Percentiles rank a stretch among this genome's conserved stretches.
phyloP scores from a whole-genome alignment of 805 yeast species.

The Isabelozyma rhagii region DNA sequence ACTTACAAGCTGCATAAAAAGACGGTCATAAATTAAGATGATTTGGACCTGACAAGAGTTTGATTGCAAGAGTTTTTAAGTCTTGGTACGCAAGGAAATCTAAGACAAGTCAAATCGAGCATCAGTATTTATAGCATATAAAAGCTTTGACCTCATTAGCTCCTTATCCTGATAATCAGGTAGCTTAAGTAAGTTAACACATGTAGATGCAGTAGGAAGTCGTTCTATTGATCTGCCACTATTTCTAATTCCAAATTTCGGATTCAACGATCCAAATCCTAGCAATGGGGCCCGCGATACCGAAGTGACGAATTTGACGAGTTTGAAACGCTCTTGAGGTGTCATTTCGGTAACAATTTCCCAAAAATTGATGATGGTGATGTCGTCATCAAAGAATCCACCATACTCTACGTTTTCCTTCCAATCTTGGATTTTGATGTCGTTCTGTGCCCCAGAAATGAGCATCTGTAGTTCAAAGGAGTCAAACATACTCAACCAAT shows the following conservation, averaged over 20 bases:
- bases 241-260: constrained; percentile 76
- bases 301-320: constrained; percentile 87
- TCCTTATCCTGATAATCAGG: constrained; percentile 75
- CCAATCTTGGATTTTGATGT: constrained; percentile 71
- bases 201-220: constrained; percentile 90
- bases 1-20: too few species aligned
- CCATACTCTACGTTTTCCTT: constrained; percentile 59
- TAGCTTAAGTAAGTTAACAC: constrained; percentile 80
- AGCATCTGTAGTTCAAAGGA: constrained; percentile 79
- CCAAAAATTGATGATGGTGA: constrained; percentile 71
- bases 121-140: constrained; percentile 76
- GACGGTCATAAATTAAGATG: too few species aligned
- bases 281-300: constrained; percentile 88
- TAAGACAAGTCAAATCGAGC: constrained; percentile 85
- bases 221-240: constrained; percentile 55
- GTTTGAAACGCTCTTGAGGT: constrained; percentile 56
- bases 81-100: neutral
- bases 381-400: constrained; percentile 53
- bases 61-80: too few species aligned
- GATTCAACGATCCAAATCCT: constrained; percentile 74
- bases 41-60: too few species aligned
- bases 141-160: constrained; percentile 56
- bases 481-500: constrained; percentile 84
- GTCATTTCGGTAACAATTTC: constrained; percentile 67
- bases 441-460: constrained; percentile 74